Percentiles rank a stretch among this genome's conserved stretches.
Evolutionary conservation across 495 filamentous ascomycete species (phyloP).

Genomic region (Penicillium crystallinum): DNA sequence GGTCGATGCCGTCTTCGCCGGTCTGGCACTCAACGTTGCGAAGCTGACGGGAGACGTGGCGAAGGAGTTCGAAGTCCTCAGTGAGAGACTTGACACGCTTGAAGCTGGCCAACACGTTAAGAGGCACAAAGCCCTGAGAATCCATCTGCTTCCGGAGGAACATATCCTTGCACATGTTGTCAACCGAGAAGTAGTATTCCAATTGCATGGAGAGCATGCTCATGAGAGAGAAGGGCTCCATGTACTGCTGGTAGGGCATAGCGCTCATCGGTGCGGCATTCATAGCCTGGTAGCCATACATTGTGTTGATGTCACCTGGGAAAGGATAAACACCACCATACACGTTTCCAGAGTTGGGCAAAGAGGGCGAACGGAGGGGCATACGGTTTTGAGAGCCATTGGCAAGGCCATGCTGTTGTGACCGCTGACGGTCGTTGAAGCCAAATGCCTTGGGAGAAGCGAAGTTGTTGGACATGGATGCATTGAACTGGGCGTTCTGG

Average conservation of each 20-base stretch:
- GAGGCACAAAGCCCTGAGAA: conserved; percentile 80
- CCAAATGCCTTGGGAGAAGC: conserved; percentile 35
- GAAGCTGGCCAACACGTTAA: conserved; percentile 73
- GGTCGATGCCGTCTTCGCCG: conserved; percentile 68
- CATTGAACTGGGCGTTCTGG: conserved; percentile 47
- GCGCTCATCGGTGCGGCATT: conserved; percentile 57
- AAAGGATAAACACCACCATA: conserved; percentile 35
- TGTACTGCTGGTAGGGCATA: conserved; percentile 56
- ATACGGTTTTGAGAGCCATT: conserved; percentile 40
- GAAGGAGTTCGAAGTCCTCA: conserved; percentile 66
- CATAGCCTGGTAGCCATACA: conserved; percentile 48
- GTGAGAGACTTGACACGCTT: conserved; percentile 75
- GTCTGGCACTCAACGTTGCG: conserved; percentile 62
- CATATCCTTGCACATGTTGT: conserved; percentile 92
- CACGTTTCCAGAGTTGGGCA: conserved; percentile 36
- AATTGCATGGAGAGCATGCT: conserved; percentile 64
- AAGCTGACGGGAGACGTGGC: conserved; percentile 65
- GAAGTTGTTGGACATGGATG: conserved; percentile 41
- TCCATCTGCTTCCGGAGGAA: conserved; percentile 92
- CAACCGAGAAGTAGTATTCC: conserved; percentile 89
- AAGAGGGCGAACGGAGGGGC: conserved; percentile 46
- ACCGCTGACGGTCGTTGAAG: conserved; percentile 40
- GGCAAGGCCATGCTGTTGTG: conserved; percentile 29
- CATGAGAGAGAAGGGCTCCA: conserved; percentile 52
- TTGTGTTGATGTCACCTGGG: conserved; percentile 37